A percentile compares a stretch with the other conserved stretches of the same genome.
Evolutionary conservation across 2,329 filamentous ascomycete species (phyloP).

Genomic region (Venturia pyrina): DNA sequence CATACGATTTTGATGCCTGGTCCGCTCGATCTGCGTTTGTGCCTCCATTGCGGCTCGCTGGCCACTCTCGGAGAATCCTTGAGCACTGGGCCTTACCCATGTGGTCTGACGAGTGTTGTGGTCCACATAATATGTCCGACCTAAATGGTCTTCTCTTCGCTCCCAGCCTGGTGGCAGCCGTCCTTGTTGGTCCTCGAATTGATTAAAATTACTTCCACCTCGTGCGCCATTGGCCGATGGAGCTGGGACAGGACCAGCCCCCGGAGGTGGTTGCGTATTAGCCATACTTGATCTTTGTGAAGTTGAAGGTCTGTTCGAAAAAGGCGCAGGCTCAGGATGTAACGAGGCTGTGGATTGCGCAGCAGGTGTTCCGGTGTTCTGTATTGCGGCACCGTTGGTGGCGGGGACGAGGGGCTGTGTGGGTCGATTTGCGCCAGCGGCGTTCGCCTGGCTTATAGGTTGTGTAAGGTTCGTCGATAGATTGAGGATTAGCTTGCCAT

Average conservation of each 20-base stretch:
- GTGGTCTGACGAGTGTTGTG: constrained; percentile 95
- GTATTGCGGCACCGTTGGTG: constrained; percentile 26
- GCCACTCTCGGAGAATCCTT: constrained; percentile 59
- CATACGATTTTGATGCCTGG: constrained; percentile 90
- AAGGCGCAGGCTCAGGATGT: constrained; percentile 27
- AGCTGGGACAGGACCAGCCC: constrained; percentile 25
- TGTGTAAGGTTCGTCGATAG: constrained; percentile 78
- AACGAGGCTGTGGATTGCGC: constrained; percentile 27
- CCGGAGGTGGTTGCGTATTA: background rate
- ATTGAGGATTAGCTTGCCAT: constrained; percentile 95
- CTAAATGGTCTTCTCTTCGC: constrained; percentile 85
- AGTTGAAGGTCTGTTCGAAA: constrained; percentile 15
- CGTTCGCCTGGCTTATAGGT: constrained; percentile 49
- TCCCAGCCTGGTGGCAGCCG: constrained; percentile 92
- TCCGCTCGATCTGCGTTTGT: constrained; percentile 84
- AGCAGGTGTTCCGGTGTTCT: constrained; percentile 26
- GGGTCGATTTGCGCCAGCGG: constrained; percentile 27
- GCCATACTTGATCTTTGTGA: constrained; percentile 14
- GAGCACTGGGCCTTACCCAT: constrained; percentile 81
- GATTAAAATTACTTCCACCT: constrained; percentile 56
- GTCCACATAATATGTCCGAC: constrained; percentile 95
- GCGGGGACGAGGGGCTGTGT: constrained; percentile 25
- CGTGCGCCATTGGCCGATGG: constrained; percentile 18
- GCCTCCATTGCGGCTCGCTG: constrained; percentile 74
- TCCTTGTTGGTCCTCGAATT: constrained; percentile 94